Conservation (phyloP, 768 basidiomycete genomes). For the Amanita thiersii region DNA sequence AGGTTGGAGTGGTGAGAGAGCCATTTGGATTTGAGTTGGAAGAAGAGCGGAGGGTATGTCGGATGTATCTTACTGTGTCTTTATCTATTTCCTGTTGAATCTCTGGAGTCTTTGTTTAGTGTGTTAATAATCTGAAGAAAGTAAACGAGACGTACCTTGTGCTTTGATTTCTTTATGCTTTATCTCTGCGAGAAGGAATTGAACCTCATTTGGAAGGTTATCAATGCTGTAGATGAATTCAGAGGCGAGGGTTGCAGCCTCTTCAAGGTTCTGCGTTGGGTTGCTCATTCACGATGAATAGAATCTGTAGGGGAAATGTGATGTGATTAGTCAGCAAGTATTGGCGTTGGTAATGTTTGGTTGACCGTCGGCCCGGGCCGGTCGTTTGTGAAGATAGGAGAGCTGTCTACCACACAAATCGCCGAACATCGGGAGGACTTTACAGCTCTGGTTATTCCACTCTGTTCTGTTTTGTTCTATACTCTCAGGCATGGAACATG, state of each 20-base stretch:
- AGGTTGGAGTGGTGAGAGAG: background rate
- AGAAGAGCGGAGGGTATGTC: constrained; percentile 30
- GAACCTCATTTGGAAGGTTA: constrained; percentile 45
- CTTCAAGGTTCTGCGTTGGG: constrained; percentile 34
- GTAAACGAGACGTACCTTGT: constrained; percentile 25
- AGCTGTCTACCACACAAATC: no score
- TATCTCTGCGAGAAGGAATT: constrained; percentile 45
- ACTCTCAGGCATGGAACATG: no score
- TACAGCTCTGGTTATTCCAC: no score
- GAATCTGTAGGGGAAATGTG: no score
- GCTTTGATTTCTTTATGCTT: constrained; percentile 34
- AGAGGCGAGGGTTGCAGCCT: constrained; percentile 43
- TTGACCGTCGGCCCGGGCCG: no score
- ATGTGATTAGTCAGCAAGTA: no score
- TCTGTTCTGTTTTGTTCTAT: no score
- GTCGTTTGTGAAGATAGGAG: no score
- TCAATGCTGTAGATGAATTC: constrained; percentile 55
- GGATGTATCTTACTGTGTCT: constrained; percentile 42
- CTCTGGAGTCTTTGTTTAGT: constrained; percentile 20
- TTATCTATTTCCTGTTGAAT: constrained; percentile 43
- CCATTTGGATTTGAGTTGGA: constrained; percentile 9
- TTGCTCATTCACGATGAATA: no score
- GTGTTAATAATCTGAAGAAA: constrained; percentile 4
- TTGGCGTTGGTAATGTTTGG: no score
- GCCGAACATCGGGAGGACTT: no score